phyloP scores from a whole-genome alignment of 1,284 basidiomycete species.

The Rhodotorula sp. region DNA sequence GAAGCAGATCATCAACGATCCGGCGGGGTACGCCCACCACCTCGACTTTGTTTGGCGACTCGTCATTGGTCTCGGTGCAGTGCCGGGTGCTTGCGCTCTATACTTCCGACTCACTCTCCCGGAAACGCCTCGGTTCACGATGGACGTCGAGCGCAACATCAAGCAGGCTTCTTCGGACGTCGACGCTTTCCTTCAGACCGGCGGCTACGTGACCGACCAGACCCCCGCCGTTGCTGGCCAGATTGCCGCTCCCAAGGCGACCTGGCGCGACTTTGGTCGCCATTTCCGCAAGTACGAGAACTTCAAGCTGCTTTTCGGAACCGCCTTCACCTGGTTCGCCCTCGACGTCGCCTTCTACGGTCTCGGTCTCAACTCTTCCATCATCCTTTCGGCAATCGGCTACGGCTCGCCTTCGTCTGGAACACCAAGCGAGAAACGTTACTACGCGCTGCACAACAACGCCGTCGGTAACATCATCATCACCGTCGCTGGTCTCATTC shows the following conservation, averaged over 20 bases:
- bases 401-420: conserved; percentile 53
- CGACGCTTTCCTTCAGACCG: conserved; percentile 62
- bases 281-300: conserved; percentile 67
- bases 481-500: conserved; percentile 61
- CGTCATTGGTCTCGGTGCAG: conserved; percentile 61
- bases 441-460: conserved; percentile 49
- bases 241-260: conserved; percentile 59
- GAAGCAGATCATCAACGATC: conserved; percentile 58
- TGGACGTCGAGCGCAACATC: conserved; percentile 83
- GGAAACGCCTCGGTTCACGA: conserved; percentile 74
- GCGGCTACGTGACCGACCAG: conserved; percentile 57
- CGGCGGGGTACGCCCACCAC: conserved; percentile 47
- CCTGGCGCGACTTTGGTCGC: conserved; percentile 58
- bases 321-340: conserved; percentile 54
- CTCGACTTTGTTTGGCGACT: conserved; percentile 57
- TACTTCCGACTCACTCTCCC: conserved; percentile 74
- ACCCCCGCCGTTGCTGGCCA: conserved; percentile 50
- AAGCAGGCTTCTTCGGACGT: conserved; percentile 68
- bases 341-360: conserved; percentile 72
- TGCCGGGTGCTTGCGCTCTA: conserved; percentile 66
- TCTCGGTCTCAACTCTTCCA: conserved; percentile 67
- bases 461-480: conserved; percentile 57
- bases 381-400: conserved; percentile 58
- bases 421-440: conserved; percentile 49
- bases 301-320: conserved; percentile 64